Conservation (phyloP, 2,329 filamentous ascomycete genomes). For the Podosphaera xanthii region DNA sequence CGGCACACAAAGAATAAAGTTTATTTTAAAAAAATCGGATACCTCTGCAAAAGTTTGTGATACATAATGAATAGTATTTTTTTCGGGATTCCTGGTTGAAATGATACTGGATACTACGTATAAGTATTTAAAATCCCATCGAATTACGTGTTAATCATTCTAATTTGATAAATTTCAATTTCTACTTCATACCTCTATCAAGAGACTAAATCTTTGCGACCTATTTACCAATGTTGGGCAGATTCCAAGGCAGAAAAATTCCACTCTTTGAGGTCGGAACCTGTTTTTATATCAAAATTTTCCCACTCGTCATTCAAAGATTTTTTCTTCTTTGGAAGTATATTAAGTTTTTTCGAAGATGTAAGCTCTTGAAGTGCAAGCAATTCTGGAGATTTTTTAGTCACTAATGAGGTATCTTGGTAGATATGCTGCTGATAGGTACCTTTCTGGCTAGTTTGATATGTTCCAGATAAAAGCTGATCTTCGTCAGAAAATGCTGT, state of each 20-base stretch:
- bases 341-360: not conserved
- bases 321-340: not conserved
- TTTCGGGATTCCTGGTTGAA: too few species aligned
- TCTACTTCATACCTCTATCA: too few species aligned
- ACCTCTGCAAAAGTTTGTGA: too few species aligned
- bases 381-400: not conserved
- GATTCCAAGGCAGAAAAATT: not conserved
- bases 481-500: not conserved
- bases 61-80: too few species aligned
- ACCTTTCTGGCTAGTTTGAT: too few species aligned
- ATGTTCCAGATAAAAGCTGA: not conserved
- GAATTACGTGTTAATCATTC: too few species aligned
- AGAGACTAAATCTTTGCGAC: not conserved
- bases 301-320: not conserved
- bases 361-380: not conserved
- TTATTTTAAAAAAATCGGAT: too few species aligned
- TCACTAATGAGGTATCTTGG: not conserved
- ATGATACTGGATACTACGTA: too few species aligned
- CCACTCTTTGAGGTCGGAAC: not conserved
- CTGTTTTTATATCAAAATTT: not conserved
- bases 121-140: too few species aligned
- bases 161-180: too few species aligned
- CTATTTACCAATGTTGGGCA: not conserved
- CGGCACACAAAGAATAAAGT: too few species aligned
- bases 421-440: not conserved